Evolutionary conservation across 2,329 filamentous ascomycete species (phyloP), one percentile per base, ranked within the genome.

Genomic region (Trichoderma endophyticum): DNA sequence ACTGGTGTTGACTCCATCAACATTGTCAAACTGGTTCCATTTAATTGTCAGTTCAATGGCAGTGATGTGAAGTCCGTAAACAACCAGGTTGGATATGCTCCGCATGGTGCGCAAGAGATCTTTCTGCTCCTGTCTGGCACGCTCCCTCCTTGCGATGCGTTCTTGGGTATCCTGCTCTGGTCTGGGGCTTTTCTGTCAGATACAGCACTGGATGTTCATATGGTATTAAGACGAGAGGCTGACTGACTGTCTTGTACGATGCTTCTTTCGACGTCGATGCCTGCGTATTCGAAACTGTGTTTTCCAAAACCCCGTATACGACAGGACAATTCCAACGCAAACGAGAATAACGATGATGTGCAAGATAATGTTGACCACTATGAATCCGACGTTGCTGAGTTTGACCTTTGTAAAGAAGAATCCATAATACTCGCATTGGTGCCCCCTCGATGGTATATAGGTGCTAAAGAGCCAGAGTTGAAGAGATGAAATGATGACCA

Each of bases 391-490:
- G 43, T 77, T 78, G 1, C 77, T 74, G 9, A 82, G 54, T 11
- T 73, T 70, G 8, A 79, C 72, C 39, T 75, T 76, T n/a, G 76
- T 76, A 18, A 82, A 76, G 54, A 82, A 75, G 69, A 82, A 82
- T 9, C 78, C 77, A 32, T 77, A 76, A 54, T 81, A 79, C 3
- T 68, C 64, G 6, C 76, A 73, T 32, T 74, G 12, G 8, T 76
- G 73, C 0, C 68, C 73, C 1, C 51, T 64, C n/a, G 34, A 54
- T 3, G 80, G 76, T 3, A 80, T 66, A 60, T 75, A 77, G 0
- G 74, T 73, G 1, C 75, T 76, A 71, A 78, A 80, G 61, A 77
- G 81, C 80, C 81, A 83, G 3, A 79, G 74, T 6, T 75, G 80
- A 4, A 82, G 71, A 3, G 78, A 75, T 0, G 80, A 73, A 28